phyloP scores from a whole-genome alignment of 1,139 yeast genomes.

The Diutina scorzettiae region DNA sequence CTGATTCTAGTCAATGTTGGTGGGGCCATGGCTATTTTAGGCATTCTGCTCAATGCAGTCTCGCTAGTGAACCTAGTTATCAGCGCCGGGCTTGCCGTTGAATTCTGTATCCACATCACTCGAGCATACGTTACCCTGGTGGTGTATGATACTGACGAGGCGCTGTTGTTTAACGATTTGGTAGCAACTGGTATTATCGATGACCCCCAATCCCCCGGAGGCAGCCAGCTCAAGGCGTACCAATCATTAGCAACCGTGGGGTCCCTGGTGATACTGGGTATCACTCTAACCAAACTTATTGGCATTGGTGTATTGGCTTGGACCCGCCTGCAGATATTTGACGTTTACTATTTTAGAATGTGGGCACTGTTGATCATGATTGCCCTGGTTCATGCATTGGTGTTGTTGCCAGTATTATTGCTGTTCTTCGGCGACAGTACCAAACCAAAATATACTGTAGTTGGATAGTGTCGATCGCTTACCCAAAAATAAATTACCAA shows the following conservation, averaged over 20 bases:
- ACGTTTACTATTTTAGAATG: constrained; percentile 88
- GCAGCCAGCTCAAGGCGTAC: constrained; percentile 12
- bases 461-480: too few relatives aligned
- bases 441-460: not conserved
- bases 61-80: constrained; percentile 79
- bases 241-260: constrained; percentile 68
- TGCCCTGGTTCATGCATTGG: constrained; percentile 69
- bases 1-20: constrained; percentile 64
- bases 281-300: constrained; percentile 76
- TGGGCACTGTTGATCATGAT: constrained; percentile 76
- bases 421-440: constrained; percentile 4
- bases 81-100: constrained; percentile 87
- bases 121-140: constrained; percentile 46
- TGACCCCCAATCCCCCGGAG: constrained; percentile 2
- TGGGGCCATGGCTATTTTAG: constrained; percentile 69
- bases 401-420: constrained; percentile 65
- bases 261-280: constrained; percentile 81
- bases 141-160: constrained; percentile 15
- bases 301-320: constrained; percentile 84
- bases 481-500: too few relatives aligned
- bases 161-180: constrained; percentile 6
- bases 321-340: constrained; percentile 77
- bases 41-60: constrained; percentile 76
- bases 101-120: constrained; percentile 80
- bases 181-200: constrained; percentile 8